phyloP scores from a whole-genome alignment of 306 rosid species.

The Cicer judaicum region DNA sequence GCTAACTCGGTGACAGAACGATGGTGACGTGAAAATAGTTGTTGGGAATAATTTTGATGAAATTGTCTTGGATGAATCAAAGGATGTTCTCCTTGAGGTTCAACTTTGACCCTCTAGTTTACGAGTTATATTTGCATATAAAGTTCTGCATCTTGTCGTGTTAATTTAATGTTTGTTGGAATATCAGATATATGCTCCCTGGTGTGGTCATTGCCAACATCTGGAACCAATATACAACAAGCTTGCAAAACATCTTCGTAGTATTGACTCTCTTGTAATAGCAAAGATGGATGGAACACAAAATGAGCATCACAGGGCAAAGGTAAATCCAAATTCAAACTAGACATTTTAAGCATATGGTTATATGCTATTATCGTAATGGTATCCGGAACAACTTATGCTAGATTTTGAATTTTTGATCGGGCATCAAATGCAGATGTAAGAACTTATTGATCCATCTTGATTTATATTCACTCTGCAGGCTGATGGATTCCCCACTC shows the following conservation, averaged over 20 bases:
- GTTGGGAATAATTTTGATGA: conserved; percentile 93
- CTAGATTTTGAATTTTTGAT: conserved; percentile 28
- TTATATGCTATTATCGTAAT: conserved; percentile 11
- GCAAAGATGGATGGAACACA: conserved; percentile 99
- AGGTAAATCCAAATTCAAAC: conserved; percentile 60
- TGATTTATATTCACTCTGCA: conserved; percentile 46
- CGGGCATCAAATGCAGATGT: conserved; percentile 4
- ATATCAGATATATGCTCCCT: conserved; percentile 93
- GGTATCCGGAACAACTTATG: conserved; percentile 28
- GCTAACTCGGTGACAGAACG: conserved; percentile 63
- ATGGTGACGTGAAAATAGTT: conserved; percentile 85
- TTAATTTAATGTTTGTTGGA: conserved; percentile 26
- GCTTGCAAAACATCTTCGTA: conserved; percentile 84
- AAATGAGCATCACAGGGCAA: conserved; percentile 97
- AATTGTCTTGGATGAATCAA: conserved; percentile 94
- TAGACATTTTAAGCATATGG: conserved; percentile 19
- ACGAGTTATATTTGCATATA: conserved; percentile 20
- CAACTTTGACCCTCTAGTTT: conserved; percentile 10
- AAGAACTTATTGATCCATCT: conserved; percentile 20
- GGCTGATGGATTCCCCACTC: conserved; percentile 59
- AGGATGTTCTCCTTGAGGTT: conserved; percentile 99
- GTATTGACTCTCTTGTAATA: conserved; percentile 81
- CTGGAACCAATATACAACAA: conserved; percentile 92
- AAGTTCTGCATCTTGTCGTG: conserved; percentile 27
- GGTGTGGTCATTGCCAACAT: conserved; percentile 99